These are phyloP conservation scores for Besnoitia besnoiti DNA, from an alignment of 169 alveolate species.

Conservation along the genomic window DNA sequence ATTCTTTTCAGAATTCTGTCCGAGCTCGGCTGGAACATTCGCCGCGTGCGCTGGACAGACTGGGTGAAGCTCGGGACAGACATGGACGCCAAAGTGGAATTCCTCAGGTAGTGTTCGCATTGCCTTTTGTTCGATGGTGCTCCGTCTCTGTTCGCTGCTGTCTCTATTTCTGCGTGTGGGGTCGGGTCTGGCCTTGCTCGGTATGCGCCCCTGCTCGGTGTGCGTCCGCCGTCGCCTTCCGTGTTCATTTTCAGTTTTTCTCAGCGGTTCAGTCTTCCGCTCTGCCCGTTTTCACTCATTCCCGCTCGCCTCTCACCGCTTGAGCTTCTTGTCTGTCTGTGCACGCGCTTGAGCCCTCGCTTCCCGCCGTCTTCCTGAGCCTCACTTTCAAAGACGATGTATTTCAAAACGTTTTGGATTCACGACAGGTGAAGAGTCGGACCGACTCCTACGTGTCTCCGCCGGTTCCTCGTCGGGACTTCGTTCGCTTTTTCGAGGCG, in stretches of 20 bases:
- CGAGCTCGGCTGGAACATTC: slow-evolving; percentile 84
- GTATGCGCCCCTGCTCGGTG: neutral
- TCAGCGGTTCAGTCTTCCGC: too few species aligned
- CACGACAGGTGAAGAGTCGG: too few species aligned
- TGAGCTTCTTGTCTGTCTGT: too few species aligned
- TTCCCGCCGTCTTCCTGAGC: neutral
- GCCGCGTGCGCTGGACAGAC: slow-evolving; percentile 82
- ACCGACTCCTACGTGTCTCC: too few species aligned
- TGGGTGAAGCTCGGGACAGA: slow-evolving; percentile 76
- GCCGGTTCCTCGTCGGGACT: too few species aligned
- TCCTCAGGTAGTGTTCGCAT: slow-evolving; percentile 60
- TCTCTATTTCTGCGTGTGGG: slow-evolving; percentile 8
- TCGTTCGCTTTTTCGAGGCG: too few species aligned
- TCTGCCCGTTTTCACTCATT: too few species aligned
- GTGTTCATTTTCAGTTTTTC: neutral
- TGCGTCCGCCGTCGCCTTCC: neutral
- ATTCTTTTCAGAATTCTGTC: slow-evolving; percentile 71
- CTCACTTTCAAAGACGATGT: too few species aligned
- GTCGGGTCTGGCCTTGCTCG: too few species aligned
- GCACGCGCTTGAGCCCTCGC: neutral
- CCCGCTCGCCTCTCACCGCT: too few species aligned
- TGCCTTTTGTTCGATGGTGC: neutral
- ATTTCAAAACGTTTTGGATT: too few species aligned
- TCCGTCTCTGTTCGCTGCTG: neutral
- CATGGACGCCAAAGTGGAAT: slow-evolving; percentile 69